A percentile compares a stretch with the other conserved stretches of the same genome.
Conservation (phyloP, 805 yeast genomes). For the Starmera amethionina region DNA sequence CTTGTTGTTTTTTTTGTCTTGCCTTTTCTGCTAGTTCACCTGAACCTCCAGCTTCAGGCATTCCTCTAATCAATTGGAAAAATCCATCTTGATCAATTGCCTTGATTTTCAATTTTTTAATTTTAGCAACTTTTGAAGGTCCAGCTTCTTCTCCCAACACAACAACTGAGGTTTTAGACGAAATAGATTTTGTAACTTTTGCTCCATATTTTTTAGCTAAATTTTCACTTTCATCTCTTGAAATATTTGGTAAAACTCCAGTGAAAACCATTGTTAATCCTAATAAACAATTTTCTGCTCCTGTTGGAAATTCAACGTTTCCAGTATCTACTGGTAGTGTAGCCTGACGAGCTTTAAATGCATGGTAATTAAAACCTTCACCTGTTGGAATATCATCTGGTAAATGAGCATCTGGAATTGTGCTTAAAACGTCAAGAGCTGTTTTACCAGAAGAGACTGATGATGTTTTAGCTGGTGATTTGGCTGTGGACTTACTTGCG, state of each 20-base stretch:
- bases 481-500: conserved; percentile 1
- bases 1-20: conserved; percentile 55
- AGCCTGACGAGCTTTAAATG: conserved; percentile 39
- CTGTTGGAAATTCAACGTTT: conserved; percentile 57
- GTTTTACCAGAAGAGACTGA: conserved; percentile 17
- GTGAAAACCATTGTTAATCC: conserved; percentile 93
- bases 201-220: conserved; percentile 87
- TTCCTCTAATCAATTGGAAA: conserved; percentile 52
- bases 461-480: conserved; percentile 1
- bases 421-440: conserved; percentile 47
- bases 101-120: conserved; percentile 62
- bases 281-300: conserved; percentile 73
- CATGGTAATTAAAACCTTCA: conserved; percentile 45
- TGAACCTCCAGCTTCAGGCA: conserved; percentile 91
- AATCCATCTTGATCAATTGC: conserved; percentile 87
- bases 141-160: conserved; percentile 96
- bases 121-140: conserved; percentile 82
- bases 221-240: conserved; percentile 65
- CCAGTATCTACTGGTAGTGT: conserved; percentile 24
- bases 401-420: conserved; percentile 68
- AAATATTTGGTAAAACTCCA: conserved; percentile 73
- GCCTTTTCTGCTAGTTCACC: conserved; percentile 75
- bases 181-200: conserved; percentile 75
- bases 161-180: conserved; percentile 77
- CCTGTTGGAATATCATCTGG: conserved; percentile 37